Base-by-base conservation (phyloP, 1,284 basidiomycete species). In the Ustilago trichophora region DNA sequence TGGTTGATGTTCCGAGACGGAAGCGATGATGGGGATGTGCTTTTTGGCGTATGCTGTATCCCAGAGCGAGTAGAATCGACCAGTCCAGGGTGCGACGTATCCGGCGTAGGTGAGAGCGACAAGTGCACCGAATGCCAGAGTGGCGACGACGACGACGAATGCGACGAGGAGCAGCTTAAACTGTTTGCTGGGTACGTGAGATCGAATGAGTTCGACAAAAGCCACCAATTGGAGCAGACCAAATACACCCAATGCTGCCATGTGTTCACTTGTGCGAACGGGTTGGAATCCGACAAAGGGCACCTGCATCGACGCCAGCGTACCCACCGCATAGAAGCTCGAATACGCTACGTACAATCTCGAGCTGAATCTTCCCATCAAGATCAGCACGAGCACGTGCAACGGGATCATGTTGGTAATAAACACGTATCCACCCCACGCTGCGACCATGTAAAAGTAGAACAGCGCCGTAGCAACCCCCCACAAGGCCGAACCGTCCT, bases 361-460 rank as follows among this genome's bases (percentile, higher is more conserved):
- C 78, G 87, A 89, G 75, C 89, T 92, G 85, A 89, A 99, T 42
- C 96, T 88, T n/a, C 95, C 95, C 96, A 98, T 98, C 38, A 97
- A 85, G 60, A 98, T 87, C 55, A 99, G 88, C 35, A 92, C 90
- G 22, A 98, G 87, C 0, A 90, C 91, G 77, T 99, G 96, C 2
- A 99, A 85, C 27, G 96, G 96, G 58, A 98, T 93, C 93, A 99
- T 98, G 86, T 99, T 99, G 55, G 96, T 99, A 83, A 99, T 99
- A 86, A 98, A 99, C 1, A 92, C 96, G 83, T 98, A 99, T 71
- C 96, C 96, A 44, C 96, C 96, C 96, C 96, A 99, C 12, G 96
- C 96, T 42, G 96, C 95, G 15, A 99, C 96, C 96, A 99, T 99
- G 87, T 98, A 99, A 73, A 97, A 98, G 85, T 99, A 99, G 84